Percentiles rank a stretch among this genome's conserved stretches.
Conservation (phyloP, 2,329 filamentous ascomycete species). For the Domatiomyces catenatus region DNA sequence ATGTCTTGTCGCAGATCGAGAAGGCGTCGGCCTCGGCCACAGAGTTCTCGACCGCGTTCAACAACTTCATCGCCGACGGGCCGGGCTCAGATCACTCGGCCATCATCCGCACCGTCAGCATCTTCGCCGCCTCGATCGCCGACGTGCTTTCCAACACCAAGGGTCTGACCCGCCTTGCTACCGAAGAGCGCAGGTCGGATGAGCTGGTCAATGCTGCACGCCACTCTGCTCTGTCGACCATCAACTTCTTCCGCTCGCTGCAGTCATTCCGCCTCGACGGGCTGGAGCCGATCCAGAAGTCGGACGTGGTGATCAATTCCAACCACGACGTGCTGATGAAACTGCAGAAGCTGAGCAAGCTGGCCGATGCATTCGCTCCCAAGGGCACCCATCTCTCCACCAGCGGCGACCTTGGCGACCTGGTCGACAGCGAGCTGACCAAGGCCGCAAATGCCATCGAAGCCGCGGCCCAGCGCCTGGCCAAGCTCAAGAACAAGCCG, state of each 20-base stretch:
- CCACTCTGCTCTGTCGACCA: constrained; percentile 69
- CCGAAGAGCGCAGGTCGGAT: constrained; percentile 88
- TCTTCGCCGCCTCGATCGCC: constrained; percentile 73
- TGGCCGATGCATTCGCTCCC: constrained; percentile 81
- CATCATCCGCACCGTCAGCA: constrained; percentile 81
- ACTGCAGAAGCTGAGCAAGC: constrained; percentile 80
- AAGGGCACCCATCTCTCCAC: constrained; percentile 67
- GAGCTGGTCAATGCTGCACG: constrained; percentile 68
- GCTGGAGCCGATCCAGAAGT: constrained; percentile 80
- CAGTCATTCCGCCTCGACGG: constrained; percentile 89
- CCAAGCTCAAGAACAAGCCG: constrained; percentile 92
- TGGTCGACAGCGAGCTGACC: constrained; percentile 79
- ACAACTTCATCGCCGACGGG: constrained; percentile 94
- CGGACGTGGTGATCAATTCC: constrained; percentile 91
- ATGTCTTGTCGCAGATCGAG: constrained; percentile 90
- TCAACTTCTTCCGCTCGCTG: constrained; percentile 87
- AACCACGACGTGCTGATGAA: constrained; percentile 94
- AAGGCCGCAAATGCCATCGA: constrained; percentile 94
- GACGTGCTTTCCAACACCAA: constrained; percentile 96
- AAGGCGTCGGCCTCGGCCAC: constrained; percentile 89
- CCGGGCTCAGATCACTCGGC: constrained; percentile 79
- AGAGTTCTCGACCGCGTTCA: constrained; percentile 95
- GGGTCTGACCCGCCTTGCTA: constrained; percentile 79
- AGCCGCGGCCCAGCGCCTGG: constrained; percentile 72
- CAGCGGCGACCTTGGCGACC: constrained; percentile 63